A percentile compares a stretch with the other conserved stretches of the same genome.
Evolutionary conservation across 2,329 filamentous ascomycete species (phyloP).

Genomic region (Xylariomycetidae sp.): DNA sequence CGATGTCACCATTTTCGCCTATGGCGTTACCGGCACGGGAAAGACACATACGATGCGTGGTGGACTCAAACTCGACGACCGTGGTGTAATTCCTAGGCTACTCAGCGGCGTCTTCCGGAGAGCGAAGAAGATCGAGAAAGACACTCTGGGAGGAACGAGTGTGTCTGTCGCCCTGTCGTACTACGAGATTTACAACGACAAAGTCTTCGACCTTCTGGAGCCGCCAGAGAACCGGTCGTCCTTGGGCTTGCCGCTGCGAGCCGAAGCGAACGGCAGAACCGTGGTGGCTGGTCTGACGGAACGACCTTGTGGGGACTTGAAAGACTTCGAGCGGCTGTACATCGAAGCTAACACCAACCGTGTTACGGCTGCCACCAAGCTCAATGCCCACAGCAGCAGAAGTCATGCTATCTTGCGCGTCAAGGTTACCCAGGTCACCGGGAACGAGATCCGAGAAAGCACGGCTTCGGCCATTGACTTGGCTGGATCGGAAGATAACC

Average conservation of each 20-base stretch:
- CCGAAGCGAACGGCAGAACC: constrained; percentile 82
- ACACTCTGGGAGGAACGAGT: constrained; percentile 61
- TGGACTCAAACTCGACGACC: constrained; percentile 75
- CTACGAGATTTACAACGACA: constrained; percentile 97
- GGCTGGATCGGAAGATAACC: constrained; percentile 92
- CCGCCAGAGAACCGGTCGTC: constrained; percentile 79
- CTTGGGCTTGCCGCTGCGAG: constrained; percentile 72
- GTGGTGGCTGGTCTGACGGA: constrained; percentile 82
- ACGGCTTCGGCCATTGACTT: constrained; percentile 91
- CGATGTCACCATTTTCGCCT: constrained; percentile 86
- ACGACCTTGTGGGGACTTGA: constrained; percentile 72
- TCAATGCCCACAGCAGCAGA: constrained; percentile 85
- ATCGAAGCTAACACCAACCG: constrained; percentile 89
- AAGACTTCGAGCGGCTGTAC: constrained; percentile 85
- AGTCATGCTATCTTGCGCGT: constrained; percentile 89
- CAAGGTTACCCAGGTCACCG: constrained; percentile 72
- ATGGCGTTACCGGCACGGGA: constrained; percentile 87
- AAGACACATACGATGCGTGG: constrained; percentile 97
- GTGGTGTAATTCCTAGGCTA: constrained; percentile 81
- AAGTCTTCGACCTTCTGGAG: constrained; percentile 87
- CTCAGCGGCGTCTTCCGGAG: constrained; percentile 81
- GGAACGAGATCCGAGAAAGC: constrained; percentile 64
- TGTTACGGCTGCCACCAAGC: constrained; percentile 83
- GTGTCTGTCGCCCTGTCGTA: constrained; percentile 78
- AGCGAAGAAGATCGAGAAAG: constrained; percentile 78